Conservation (phyloP, 352 stramenopile species). For the Saprolegnia parasitica region DNA sequence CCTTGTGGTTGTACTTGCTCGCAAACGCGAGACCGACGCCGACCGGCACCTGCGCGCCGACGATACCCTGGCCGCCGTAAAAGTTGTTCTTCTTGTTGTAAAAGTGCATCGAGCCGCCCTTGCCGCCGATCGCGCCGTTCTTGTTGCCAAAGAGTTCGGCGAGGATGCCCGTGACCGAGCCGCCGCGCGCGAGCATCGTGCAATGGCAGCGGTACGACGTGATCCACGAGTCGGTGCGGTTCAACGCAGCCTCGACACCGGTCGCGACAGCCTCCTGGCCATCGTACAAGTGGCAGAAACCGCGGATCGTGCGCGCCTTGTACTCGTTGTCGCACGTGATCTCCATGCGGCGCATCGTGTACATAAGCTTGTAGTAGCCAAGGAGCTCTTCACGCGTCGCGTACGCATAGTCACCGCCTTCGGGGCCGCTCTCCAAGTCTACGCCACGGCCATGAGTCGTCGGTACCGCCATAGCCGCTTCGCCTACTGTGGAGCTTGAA, state of each 20-base stretch:
- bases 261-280: conserved; percentile 99
- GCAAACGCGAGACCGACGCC: conserved; percentile 97
- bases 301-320: conserved; percentile 97
- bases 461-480: background rate
- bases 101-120: conserved; percentile 99
- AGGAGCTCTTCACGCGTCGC: conserved; percentile 96
- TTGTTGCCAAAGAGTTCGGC: conserved; percentile 95
- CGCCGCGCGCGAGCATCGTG: conserved; percentile 93
- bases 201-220: conserved; percentile 99
- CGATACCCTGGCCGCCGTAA: conserved; percentile 97
- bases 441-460: conserved; percentile 5
- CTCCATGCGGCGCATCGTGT: conserved; percentile 99
- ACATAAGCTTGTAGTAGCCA: conserved; percentile 98
- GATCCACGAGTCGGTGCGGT: conserved; percentile 96
- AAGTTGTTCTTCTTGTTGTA: conserved; percentile 99
- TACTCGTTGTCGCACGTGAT: conserved; percentile 99
- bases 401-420: conserved; percentile 41
- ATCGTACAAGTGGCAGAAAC: conserved; percentile 99
- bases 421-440: conserved; percentile 69
- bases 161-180: conserved; percentile 89
- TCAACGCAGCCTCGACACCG: conserved; percentile 94
- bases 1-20: conserved; percentile 97
- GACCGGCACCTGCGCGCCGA: conserved; percentile 98
- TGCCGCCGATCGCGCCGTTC: conserved; percentile 88
- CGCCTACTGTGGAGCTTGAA: conserved; percentile 80